These are phyloP conservation scores for Plectosphaerella cucumerina DNA, from an alignment of 2,329 filamentous ascomycete genomes.

Conservation along the genomic window DNA sequence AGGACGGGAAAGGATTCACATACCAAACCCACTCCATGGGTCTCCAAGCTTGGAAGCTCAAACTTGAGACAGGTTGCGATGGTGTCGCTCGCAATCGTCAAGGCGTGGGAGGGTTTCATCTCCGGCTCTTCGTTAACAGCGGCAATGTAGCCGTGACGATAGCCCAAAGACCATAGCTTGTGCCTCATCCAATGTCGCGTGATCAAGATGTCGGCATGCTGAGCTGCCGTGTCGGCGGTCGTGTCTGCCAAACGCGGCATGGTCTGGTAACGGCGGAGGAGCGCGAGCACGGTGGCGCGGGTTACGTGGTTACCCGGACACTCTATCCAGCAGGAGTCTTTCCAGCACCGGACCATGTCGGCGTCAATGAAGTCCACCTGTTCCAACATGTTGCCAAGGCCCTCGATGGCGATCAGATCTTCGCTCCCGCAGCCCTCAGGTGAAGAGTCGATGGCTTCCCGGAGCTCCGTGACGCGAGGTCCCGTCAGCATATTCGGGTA, in stretches of 20 bases:
- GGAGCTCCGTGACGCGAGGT: not conserved
- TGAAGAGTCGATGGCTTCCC: not conserved
- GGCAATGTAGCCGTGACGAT: not conserved
- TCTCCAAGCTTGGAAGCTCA: not conserved
- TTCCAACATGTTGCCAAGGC: not conserved
- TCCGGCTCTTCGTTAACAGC: not conserved
- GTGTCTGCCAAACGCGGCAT: not conserved
- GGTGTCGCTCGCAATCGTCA: no score
- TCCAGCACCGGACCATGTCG: conserved; percentile 1
- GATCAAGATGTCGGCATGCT: not conserved
- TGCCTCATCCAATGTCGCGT: not conserved
- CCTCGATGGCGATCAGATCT: not conserved
- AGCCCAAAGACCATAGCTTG: not conserved
- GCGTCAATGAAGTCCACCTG: conserved; percentile 3
- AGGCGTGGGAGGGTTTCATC: no score
- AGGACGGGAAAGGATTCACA: no score
- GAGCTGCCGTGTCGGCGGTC: not conserved
- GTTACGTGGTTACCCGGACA: not conserved
- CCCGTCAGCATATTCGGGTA: not conserved
- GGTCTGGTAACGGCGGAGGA: not conserved
- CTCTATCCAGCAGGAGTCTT: not conserved
- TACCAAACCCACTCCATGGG: not conserved
- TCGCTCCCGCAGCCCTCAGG: not conserved
- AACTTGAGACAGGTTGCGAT: not conserved
- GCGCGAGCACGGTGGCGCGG: not conserved